A percentile compares a stretch with the other conserved stretches of the same genome.
Evolutionary conservation across 1,284 basidiomycete species (phyloP).

Genomic region (Microbotryum silenes-acaulis): DNA sequence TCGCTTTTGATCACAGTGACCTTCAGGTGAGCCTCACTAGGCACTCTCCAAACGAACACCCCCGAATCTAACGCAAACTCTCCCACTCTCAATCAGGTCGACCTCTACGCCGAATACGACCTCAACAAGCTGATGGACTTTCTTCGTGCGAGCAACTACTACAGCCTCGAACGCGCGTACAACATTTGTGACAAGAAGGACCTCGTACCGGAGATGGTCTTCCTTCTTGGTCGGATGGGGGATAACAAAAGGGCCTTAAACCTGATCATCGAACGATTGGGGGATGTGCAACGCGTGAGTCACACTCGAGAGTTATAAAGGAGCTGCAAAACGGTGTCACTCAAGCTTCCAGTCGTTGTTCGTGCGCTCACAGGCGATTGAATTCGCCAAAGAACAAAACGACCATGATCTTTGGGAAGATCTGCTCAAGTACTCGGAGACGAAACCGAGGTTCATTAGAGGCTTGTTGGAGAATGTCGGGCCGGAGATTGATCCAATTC

Average conservation of each 20-base stretch:
- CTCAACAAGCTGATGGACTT: conserved; percentile 75
- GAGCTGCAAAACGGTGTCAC: no score
- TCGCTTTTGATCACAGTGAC: conserved; percentile 74
- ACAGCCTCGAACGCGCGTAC: conserved; percentile 86
- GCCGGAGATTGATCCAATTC: conserved; percentile 84
- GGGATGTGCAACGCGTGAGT: conserved; percentile 75
- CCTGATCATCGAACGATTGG: conserved; percentile 89
- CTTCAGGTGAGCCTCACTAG: conserved; percentile 52
- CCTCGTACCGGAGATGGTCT: conserved; percentile 93
- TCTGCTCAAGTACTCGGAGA: conserved; percentile 86
- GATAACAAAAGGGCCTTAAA: conserved; percentile 91
- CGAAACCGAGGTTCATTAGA: conserved; percentile 87
- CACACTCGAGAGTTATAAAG: no score
- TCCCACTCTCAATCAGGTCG: conserved; percentile 50
- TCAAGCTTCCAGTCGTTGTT: no score
- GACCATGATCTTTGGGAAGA: conserved; percentile 99
- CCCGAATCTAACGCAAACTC: background rate
- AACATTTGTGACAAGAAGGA: conserved; percentile 73
- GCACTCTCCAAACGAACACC: no score
- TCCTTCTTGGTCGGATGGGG: conserved; percentile 92
- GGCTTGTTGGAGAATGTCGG: conserved; percentile 88
- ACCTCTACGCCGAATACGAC: conserved; percentile 85
- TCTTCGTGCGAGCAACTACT: conserved; percentile 81
- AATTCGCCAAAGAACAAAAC: conserved; percentile 95
- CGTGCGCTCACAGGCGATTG: conserved; percentile 49